Evolutionary conservation across 2,329 filamentous ascomycete genomes (phyloP).

Genomic region (Fusarium papillatum): DNA sequence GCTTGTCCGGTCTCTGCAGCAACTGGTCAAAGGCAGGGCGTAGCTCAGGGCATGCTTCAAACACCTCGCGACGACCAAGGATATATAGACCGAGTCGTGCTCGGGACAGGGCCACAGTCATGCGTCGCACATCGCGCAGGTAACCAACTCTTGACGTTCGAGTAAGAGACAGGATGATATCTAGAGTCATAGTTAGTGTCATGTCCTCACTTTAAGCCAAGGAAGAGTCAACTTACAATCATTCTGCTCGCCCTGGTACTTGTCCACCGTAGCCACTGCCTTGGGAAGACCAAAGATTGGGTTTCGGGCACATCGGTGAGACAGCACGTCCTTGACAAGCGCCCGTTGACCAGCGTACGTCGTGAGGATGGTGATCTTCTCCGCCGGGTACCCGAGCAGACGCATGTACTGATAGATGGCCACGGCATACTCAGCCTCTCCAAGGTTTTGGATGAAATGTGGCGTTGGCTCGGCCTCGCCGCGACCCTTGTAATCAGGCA

Average conservation of each 20-base stretch:
- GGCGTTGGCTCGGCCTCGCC: conserved; percentile 92
- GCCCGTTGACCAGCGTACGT: conserved; percentile 95
- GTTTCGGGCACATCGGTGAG: conserved; percentile 86
- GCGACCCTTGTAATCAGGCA: conserved; percentile 90
- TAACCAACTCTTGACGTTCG: conserved; percentile 92
- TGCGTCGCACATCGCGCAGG: conserved; percentile 89
- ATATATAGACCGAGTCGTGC: conserved; percentile 94
- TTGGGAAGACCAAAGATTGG: conserved; percentile 90
- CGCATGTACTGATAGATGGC: conserved; percentile 98
- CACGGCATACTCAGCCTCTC: conserved; percentile 97
- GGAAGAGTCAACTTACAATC: conserved; percentile 78
- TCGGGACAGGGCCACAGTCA: conserved; percentile 95
- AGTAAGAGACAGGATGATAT: conserved; percentile 93
- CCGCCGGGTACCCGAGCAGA: conserved; percentile 89
- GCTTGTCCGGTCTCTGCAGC: conserved; percentile 82
- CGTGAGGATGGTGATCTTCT: conserved; percentile 88
- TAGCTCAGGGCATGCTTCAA: conserved; percentile 90
- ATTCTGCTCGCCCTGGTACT: conserved; percentile 99
- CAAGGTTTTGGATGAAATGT: conserved; percentile 96
- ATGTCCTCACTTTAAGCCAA: not conserved
- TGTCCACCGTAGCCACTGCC: conserved; percentile 95
- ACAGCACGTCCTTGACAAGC: conserved; percentile 88
- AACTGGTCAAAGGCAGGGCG: conserved; percentile 87
- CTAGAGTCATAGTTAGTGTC: conserved; percentile 58
- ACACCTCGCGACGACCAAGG: conserved; percentile 88